These are phyloP conservation scores for Orobanche coerulescens DNA, from an alignment of 257 asterid species.

Conservation along the genomic window DNA sequence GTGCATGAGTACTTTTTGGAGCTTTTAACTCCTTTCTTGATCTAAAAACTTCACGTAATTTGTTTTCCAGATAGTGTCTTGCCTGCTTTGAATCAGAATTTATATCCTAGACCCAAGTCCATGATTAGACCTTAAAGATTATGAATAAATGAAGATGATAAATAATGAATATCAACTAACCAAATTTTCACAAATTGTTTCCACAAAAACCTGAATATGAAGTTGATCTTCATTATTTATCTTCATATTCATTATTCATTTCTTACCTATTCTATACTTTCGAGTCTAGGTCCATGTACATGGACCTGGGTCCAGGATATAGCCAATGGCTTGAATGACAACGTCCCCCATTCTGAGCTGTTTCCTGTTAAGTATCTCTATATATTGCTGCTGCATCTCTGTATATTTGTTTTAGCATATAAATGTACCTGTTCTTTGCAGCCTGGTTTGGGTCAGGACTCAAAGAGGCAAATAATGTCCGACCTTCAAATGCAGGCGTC, in stretches of 20 bases:
- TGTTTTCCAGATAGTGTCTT: not conserved
- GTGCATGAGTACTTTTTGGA: constrained; percentile 5
- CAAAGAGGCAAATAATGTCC: constrained; percentile 54
- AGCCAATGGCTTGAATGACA: too few relatives aligned
- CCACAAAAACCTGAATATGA: too few relatives aligned
- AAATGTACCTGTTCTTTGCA: constrained; percentile 28
- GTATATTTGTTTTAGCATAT: constrained; percentile 12
- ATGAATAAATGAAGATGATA: too few relatives aligned
- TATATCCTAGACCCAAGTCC: too few relatives aligned
- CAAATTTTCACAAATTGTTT: too few relatives aligned
- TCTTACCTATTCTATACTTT: too few relatives aligned
- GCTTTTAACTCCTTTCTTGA: not conserved
- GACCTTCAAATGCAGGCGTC: constrained; percentile 47
- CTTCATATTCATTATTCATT: too few relatives aligned
- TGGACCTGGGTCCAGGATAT: too few relatives aligned
- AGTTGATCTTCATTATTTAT: too few relatives aligned
- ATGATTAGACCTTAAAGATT: too few relatives aligned
- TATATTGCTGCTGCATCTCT: constrained; percentile 14
- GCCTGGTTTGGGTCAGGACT: constrained; percentile 64
- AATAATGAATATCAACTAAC: too few relatives aligned
- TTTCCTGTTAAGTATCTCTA: constrained; percentile 9
- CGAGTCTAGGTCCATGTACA: too few relatives aligned
- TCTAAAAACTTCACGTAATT: not conserved
- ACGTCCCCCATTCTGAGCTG: not conserved
- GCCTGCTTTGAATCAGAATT: constrained; percentile 9